phyloP scores from a whole-genome alignment of 2,329 filamentous ascomycete species.

The Penicillium sumatraense region DNA sequence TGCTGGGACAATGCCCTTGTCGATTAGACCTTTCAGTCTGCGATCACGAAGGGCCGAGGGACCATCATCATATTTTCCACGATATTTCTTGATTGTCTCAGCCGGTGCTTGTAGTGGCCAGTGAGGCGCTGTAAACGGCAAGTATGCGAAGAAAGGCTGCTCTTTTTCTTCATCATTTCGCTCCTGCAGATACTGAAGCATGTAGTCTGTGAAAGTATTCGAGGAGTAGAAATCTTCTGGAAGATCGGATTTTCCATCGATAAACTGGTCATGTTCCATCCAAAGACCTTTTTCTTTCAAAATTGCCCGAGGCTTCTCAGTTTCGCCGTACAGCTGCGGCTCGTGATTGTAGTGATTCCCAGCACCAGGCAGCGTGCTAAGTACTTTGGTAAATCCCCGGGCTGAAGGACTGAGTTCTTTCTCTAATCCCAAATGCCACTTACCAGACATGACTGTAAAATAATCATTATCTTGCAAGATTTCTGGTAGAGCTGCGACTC shows the following conservation, averaged over 20 bases:
- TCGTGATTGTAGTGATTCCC: conserved; percentile 61
- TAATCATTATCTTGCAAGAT: conserved; percentile 64
- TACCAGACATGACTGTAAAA: conserved; percentile 64
- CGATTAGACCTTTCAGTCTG: conserved; percentile 60
- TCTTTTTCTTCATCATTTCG: conserved; percentile 40
- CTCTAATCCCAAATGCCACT: conserved; percentile 65
- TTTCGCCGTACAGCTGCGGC: conserved; percentile 41
- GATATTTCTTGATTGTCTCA: conserved; percentile 61
- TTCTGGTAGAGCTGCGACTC: conserved; percentile 63
- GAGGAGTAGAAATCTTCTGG: conserved; percentile 59
- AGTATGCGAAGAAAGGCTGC: conserved; percentile 63
- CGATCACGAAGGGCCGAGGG: conserved; percentile 60
- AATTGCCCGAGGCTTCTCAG: not conserved
- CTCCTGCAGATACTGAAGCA: conserved; percentile 56
- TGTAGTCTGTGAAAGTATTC: conserved; percentile 48
- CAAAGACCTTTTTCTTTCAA: not conserved
- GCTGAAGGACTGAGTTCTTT: not conserved
- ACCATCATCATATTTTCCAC: conserved; percentile 64
- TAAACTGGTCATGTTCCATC: conserved; percentile 38
- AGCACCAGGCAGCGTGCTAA: conserved; percentile 1
- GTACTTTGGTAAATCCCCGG: conserved; percentile 2
- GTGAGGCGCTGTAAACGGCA: conserved; percentile 66
- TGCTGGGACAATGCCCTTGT: conserved; percentile 59
- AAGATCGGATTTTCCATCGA: conserved; percentile 49
- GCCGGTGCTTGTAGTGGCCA: conserved; percentile 66